phyloP scores from a whole-genome alignment of 768 basidiomycete genomes.

The Termitomyces sp. region DNA sequence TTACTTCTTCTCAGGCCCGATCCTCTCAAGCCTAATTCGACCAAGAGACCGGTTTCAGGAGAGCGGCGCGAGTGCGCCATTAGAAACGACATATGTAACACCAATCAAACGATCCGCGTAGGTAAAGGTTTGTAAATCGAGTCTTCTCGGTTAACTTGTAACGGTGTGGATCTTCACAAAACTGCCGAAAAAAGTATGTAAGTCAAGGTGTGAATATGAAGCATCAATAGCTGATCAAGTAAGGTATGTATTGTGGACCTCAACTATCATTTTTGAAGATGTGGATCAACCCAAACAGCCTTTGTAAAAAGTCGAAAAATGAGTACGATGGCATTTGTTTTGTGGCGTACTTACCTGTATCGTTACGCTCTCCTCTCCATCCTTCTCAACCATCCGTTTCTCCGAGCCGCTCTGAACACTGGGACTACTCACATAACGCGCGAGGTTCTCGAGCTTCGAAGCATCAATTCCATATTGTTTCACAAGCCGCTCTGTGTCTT shows the following conservation, averaged over 20 bases:
- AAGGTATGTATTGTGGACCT: background rate
- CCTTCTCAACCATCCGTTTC: conserved; percentile 40
- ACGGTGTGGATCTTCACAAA: no score
- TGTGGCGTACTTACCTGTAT: conserved; percentile 39
- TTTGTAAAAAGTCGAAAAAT: conserved; percentile 13
- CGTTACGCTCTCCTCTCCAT: conserved; percentile 51
- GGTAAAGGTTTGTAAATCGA: no score
- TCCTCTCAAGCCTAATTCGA: no score
- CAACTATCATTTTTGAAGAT: conserved; percentile 12
- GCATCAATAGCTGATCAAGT: background rate
- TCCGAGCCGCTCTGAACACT: conserved; percentile 49
- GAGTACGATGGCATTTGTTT: background rate
- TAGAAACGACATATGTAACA: no score
- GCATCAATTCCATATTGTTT: conserved; percentile 52
- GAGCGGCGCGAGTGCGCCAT: no score
- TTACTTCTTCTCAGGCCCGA: no score
- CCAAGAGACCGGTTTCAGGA: no score
- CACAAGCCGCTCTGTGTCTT: conserved; percentile 49
- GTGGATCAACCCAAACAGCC: conserved; percentile 45
- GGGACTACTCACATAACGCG: conserved; percentile 59
- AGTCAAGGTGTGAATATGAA: background rate
- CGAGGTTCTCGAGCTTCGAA: conserved; percentile 46
- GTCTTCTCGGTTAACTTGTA: background rate
- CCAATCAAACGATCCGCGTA: no score
- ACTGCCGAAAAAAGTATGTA: background rate